phyloP scores from a whole-genome alignment of 257 asterid genomes.

The Plantago ovata region DNA sequence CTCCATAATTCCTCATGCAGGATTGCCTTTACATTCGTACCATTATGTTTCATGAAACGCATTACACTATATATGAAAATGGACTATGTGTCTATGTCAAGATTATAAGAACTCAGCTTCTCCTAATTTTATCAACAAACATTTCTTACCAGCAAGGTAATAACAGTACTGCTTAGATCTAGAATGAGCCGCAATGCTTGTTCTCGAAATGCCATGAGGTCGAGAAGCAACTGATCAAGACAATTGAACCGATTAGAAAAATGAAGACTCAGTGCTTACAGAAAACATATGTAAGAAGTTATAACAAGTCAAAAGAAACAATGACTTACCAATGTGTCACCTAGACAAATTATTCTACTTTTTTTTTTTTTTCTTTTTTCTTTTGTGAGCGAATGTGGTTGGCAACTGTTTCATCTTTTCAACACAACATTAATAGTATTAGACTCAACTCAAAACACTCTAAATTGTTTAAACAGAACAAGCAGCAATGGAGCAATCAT shows the following conservation, averaged over 20 bases:
- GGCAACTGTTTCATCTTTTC: slow-evolving; percentile 7
- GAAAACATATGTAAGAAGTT: slow-evolving; percentile 5
- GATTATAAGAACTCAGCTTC: slow-evolving; percentile 8
- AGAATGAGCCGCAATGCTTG: slow-evolving; percentile 95
- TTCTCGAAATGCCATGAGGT: slow-evolving; percentile 96
- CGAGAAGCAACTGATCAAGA: slow-evolving; percentile 85
- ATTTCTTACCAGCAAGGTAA: slow-evolving; percentile 88
- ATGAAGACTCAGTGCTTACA: not conserved
- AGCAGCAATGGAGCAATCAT: slow-evolving; percentile 7
- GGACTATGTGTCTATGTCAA: slow-evolving; percentile 10
- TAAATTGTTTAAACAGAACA: not conserved
- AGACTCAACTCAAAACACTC: not conserved
- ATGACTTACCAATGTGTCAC: slow-evolving; percentile 1
- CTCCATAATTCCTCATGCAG: slow-evolving; percentile 1
- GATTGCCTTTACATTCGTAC: not conserved
- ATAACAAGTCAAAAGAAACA: slow-evolving; percentile 14
- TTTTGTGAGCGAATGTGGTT: slow-evolving; percentile 5
- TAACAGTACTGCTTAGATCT: slow-evolving; percentile 98
- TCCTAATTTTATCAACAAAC: slow-evolving; percentile 20
- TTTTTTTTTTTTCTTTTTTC: slow-evolving; percentile 14
- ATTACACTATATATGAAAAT: slow-evolving; percentile 3
- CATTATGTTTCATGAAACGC: slow-evolving; percentile 7
- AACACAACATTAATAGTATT: slow-evolving; percentile 4
- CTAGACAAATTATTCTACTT: not conserved
- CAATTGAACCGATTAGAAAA: slow-evolving; percentile 22